phyloP scores from a whole-genome alignment of 306 rosid species.

The Cucurbita argyrosperma region DNA sequence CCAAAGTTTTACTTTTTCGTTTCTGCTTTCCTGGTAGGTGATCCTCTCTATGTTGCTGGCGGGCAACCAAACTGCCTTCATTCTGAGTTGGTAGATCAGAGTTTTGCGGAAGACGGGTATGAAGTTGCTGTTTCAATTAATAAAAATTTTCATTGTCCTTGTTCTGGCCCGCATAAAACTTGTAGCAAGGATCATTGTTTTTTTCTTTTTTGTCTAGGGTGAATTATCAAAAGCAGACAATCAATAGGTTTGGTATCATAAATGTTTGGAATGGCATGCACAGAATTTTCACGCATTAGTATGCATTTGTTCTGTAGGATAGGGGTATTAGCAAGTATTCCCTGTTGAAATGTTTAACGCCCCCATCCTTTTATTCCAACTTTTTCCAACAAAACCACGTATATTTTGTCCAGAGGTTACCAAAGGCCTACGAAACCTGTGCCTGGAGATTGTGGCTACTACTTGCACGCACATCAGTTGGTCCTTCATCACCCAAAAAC shows the following conservation, averaged over 20 bases:
- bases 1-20: not conserved
- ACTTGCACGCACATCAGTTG: slow-evolving; percentile 66
- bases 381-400: not conserved
- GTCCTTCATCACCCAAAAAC: slow-evolving; percentile 56
- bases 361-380: not conserved
- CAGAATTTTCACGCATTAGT: too few species aligned
- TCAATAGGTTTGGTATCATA: not conserved
- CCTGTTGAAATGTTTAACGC: too few species aligned
- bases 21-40: slow-evolving; percentile 27
- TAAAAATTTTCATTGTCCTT: not conserved
- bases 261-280: not conserved
- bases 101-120: slow-evolving; percentile 74
- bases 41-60: slow-evolving; percentile 68
- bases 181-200: not conserved
- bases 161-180: not conserved
- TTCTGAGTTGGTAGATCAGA: slow-evolving; percentile 27
- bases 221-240: not conserved
- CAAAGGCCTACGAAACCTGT: slow-evolving; percentile 55
- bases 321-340: too few species aligned
- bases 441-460: slow-evolving; percentile 91
- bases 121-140: not conserved
- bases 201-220: not conserved
- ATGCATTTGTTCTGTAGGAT: too few species aligned
- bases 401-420: slow-evolving; percentile 44
- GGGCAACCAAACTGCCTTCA: slow-evolving; percentile 63